Conservation (phyloP, 2,329 filamentous ascomycete genomes). For the Calonectria naviculata region DNA sequence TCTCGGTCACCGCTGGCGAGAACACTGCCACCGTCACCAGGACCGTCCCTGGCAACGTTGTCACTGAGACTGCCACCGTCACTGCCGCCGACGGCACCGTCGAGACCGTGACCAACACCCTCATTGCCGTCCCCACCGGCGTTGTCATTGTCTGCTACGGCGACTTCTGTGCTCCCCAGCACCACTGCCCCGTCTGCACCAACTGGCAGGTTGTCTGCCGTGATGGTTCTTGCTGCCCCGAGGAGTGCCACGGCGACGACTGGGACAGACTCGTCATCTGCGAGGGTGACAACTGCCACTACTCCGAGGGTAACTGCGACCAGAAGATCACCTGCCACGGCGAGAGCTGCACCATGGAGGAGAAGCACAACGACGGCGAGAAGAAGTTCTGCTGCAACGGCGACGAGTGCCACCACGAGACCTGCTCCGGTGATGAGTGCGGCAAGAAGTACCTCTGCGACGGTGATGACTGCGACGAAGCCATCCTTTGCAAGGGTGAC, state of each 20-base stretch:
- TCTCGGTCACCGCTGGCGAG: constrained; percentile 26
- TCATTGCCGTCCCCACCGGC: constrained; percentile 34
- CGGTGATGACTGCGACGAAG: constrained; percentile 42
- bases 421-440: constrained; percentile 44
- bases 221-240: constrained; percentile 46
- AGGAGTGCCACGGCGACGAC: constrained; percentile 40
- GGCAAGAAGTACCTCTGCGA: constrained; percentile 48
- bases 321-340: constrained; percentile 43
- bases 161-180: constrained; percentile 42
- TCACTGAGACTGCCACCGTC: constrained; percentile 41
- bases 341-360: constrained; percentile 41
- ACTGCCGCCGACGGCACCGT: constrained; percentile 14
- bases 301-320: constrained; percentile 40
- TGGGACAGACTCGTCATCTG: constrained; percentile 47
- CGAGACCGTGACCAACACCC: constrained; percentile 35
- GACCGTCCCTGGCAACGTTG: constrained; percentile 36
- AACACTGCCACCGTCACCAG: constrained; percentile 29
- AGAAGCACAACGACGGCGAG: constrained; percentile 30
- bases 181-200: constrained; percentile 42
- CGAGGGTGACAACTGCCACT: constrained; percentile 42
- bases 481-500: constrained; percentile 39
- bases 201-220: constrained; percentile 46
- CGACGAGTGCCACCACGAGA: constrained; percentile 42
- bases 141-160: constrained; percentile 43
- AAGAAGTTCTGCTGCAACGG: constrained; percentile 49